phyloP scores from a whole-genome alignment of 192 early-diverging fungal genomes.

The Phycomyces blakesleeanus region DNA sequence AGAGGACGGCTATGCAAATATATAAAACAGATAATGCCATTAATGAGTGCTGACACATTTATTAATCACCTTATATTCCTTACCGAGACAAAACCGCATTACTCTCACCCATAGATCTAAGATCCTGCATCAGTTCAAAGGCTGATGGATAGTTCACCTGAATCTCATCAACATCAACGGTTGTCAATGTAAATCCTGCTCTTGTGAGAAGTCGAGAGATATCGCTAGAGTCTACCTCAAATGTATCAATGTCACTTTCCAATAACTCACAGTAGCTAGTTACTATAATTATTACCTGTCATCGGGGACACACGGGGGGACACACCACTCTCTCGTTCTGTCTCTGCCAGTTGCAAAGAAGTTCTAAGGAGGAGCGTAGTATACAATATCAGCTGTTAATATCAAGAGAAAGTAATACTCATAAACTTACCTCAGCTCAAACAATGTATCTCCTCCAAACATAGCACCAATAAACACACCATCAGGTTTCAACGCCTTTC shows the following conservation, averaged over 20 bases:
- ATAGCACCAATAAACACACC: conserved; percentile 91
- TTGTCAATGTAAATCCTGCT: conserved; percentile 85
- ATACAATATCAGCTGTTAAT: not conserved
- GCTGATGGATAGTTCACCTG: conserved; percentile 87
- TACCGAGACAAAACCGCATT: conserved; percentile 80
- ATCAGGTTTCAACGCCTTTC: conserved; percentile 81
- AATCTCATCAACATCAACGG: conserved; percentile 91
- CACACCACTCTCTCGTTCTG: conserved; percentile 88
- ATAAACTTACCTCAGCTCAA: conserved; percentile 69
- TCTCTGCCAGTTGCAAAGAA: conserved; percentile 84
- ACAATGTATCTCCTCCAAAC: conserved; percentile 95
- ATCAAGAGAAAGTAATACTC: not conserved
- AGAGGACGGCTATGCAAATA: conserved; percentile 51
- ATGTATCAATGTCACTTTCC: not conserved
- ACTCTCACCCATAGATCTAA: conserved; percentile 90
- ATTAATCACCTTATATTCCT: not conserved
- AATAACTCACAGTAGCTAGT: not conserved
- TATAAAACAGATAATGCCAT: conserved; percentile 1
- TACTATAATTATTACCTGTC: conserved; percentile 53
- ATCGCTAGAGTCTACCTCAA: conserved; percentile 59
- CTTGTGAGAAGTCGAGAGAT: conserved; percentile 75
- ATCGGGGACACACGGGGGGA: conserved; percentile 88
- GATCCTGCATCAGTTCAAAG: conserved; percentile 86
- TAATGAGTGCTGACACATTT: not conserved
- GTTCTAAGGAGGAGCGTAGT: conserved; percentile 49